Conservation (phyloP, 108 stramenopile species). For the Discostella pseudostelligera region DNA sequence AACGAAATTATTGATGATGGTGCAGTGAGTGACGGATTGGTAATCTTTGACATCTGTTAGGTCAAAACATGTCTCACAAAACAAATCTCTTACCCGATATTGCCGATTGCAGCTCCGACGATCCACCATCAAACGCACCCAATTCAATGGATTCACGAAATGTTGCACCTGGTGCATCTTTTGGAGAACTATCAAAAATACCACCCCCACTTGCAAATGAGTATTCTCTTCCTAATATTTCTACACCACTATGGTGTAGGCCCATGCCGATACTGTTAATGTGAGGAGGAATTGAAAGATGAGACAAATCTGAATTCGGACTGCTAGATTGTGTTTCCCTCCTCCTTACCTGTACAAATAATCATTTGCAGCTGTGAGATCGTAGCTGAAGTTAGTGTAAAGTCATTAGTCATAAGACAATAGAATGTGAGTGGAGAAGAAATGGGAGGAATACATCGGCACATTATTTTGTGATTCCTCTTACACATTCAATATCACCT, state of each 20-base stretch:
- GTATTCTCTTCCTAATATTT: constrained; percentile 81
- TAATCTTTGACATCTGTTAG: neutral
- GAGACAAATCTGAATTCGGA: neutral
- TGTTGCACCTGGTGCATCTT: constrained; percentile 58
- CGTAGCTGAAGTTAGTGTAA: constrained; percentile 47
- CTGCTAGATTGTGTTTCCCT: neutral
- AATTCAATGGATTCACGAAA: constrained; percentile 72
- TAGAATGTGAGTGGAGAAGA: neutral
- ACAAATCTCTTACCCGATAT: constrained; percentile 43
- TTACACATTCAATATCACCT: constrained; percentile 57
- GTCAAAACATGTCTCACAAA: neutral
- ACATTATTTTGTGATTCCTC: neutral
- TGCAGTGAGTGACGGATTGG: neutral
- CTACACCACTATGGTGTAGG: constrained; percentile 86
- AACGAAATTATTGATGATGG: neutral
- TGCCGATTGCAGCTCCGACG: constrained; percentile 61
- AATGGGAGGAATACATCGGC: neutral
- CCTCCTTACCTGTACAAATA: constrained; percentile 23
- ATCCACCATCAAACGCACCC: constrained; percentile 78
- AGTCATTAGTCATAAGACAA: neutral
- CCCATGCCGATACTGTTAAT: constrained; percentile 70
- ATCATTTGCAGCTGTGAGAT: constrained; percentile 84
- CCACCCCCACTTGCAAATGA: constrained; percentile 79
- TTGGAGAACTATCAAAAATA: constrained; percentile 68
- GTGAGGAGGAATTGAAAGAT: neutral